Evolutionary conservation across 2,329 filamentous ascomycete genomes (phyloP), one percentile per base, ranked within the genome.

Genomic region (Chaetomiaceae sp.): DNA sequence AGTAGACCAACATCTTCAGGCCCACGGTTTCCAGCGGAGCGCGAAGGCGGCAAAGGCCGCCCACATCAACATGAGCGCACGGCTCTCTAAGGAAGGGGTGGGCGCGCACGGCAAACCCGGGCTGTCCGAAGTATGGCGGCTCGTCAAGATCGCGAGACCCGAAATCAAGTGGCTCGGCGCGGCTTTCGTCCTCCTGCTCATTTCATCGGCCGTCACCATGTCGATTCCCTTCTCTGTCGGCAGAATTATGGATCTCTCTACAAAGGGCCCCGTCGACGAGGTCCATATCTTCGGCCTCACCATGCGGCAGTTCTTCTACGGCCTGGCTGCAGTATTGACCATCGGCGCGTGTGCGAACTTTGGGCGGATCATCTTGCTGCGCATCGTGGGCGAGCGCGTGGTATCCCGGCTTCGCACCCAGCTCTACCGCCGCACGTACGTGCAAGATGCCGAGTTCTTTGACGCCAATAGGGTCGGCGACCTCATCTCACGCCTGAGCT

Each of bases 371-470:
- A 86, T 97, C 53, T 85, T 97, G 49, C 80, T 99, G 20, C 84
- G 94, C 23, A 94, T 97, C 57, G 89, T 99, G 7, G 95, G 94
- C 58, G 94, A 99, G 71, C 82, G 94, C 37, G 94, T 99, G 54
- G 94, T 99, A 49, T 86, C 92, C 10, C 83, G 92, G 61, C 78
- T 99, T 51, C 84, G 94, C 56, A 92, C 91, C 14, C 87, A 90
- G 66, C 82, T 99, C 4, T 99, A 95, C 73, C 84, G 90, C 60
- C 84, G 87, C 59, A 99, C 94, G 0, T 95, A 95, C 63, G 80
- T 94, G n/a, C 94, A 99, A 69, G 94, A 99, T 69, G 94, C 94
- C 54, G 94, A 97, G 66, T 99, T 99, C 74, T 99, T 99, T 66
- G 94, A 99, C 67, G 94, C 94, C 34, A 99, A 99, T 72, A 82